Evolutionary conservation across 768 basidiomycete species (phyloP).

Genomic region (Nidularia pulvinata): DNA sequence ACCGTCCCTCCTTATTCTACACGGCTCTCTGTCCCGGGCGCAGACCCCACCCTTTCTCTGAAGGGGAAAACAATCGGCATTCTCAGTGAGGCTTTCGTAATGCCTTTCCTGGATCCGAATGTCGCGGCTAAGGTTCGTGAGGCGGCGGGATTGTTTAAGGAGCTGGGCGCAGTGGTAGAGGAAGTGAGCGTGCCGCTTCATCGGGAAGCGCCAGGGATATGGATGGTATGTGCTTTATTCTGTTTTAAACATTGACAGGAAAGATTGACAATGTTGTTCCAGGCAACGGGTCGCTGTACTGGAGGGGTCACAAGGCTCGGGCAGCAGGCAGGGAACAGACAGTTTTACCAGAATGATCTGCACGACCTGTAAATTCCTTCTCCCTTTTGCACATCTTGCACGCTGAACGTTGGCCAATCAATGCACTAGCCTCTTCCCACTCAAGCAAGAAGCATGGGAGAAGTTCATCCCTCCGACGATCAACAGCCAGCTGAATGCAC

Average conservation of each 20-base stretch:
- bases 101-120: slow-evolving; percentile 26
- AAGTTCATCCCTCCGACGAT: slow-evolving; percentile 15
- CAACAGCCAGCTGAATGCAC: slow-evolving; percentile 13
- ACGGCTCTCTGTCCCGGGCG: slow-evolving; percentile 25
- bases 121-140: slow-evolving; percentile 28
- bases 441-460: slow-evolving; percentile 16
- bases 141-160: slow-evolving; percentile 28
- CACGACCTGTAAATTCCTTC: slow-evolving; percentile 7
- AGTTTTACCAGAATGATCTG: slow-evolving; percentile 15
- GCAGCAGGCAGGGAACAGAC: slow-evolving; percentile 12
- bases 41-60: slow-evolving; percentile 15
- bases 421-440: slow-evolving; percentile 9
- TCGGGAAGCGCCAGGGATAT: slow-evolving; percentile 15
- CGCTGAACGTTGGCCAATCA: neutral
- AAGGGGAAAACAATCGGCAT: slow-evolving; percentile 36
- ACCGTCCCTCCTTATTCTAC: slow-evolving; percentile 18
- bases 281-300: slow-evolving; percentile 13
- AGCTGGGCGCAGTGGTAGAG: slow-evolving; percentile 34
- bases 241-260: neutral
- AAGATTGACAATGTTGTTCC: neutral
- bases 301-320: slow-evolving; percentile 14
- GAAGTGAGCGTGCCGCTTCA: slow-evolving; percentile 39
- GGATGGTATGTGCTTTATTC: slow-evolving; percentile 11
- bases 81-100: slow-evolving; percentile 32
- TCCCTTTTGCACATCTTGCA: neutral